These are phyloP conservation scores for Fonsecaea monophora DNA, from an alignment of 2,329 filamentous ascomycete genomes.

Conservation along the genomic window DNA sequence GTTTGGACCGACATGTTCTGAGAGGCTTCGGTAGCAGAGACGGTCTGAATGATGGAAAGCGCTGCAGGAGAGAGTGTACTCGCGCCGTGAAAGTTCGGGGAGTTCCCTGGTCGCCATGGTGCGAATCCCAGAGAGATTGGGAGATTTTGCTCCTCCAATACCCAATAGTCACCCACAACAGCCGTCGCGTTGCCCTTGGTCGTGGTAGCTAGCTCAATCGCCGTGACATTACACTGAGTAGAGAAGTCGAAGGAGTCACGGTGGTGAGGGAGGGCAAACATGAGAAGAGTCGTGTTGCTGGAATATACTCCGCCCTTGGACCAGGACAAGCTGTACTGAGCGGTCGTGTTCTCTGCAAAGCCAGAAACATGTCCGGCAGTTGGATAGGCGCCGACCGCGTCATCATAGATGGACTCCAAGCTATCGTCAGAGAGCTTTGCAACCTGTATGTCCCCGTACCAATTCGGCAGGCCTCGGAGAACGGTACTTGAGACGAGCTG, in stretches of 20 bases:
- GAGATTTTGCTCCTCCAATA: constrained; percentile 75
- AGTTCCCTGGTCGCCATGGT: constrained; percentile 70
- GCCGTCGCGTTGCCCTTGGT: constrained; percentile 83
- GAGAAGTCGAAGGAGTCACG: constrained; percentile 71
- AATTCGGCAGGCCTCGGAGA: constrained; percentile 70
- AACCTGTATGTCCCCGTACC: constrained; percentile 81
- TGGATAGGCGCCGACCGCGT: constrained; percentile 76
- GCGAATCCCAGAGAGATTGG: constrained; percentile 77
- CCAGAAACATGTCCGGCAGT: constrained; percentile 70
- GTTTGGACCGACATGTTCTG: constrained; percentile 77
- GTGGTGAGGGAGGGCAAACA: constrained; percentile 91
- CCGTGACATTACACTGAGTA: constrained; percentile 58
- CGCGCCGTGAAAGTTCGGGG: constrained; percentile 41
- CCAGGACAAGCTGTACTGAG: constrained; percentile 77
- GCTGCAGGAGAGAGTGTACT: constrained; percentile 55
- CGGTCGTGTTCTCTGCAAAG: constrained; percentile 62
- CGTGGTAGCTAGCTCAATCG: constrained; percentile 73
- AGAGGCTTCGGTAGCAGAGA: constrained; percentile 74
- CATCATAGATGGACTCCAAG: constrained; percentile 75
- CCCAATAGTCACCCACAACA: constrained; percentile 76
- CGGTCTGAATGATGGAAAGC: constrained; percentile 64
- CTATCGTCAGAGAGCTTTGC: constrained; percentile 72
- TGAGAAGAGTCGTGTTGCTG: constrained; percentile 67
- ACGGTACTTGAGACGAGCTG: constrained; percentile 69
- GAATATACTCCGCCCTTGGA: constrained; percentile 69